Evolutionary conservation across 2,329 filamentous ascomycete genomes (phyloP), one percentile per base, ranked within the genome.

Genomic region (Alternaria sp.): DNA sequence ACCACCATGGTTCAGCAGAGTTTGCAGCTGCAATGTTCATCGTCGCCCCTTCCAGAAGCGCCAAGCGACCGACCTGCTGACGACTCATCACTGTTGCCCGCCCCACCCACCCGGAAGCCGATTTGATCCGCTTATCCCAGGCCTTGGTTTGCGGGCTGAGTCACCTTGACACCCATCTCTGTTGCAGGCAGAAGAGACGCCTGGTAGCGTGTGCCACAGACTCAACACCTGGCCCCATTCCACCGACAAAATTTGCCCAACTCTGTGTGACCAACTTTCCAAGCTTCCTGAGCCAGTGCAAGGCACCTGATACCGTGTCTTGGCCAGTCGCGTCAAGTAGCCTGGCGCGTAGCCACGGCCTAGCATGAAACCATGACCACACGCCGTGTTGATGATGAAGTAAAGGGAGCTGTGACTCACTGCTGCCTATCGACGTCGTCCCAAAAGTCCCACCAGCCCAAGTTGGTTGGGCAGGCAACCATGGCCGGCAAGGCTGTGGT

Each of bases 231-330:
- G 51, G 54, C 58, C 50, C 55, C 59, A 53, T 49, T 41, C 57
- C 23, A 49, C 21, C 41, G 21, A 17, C 53, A 50, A 65, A 62
- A 62, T 63, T 58, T 61, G 63, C 63, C 40, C 57, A 48, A 28
- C 60, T 66, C 41, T 67, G 62, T 73, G 63, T 54, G 52, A 49
- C 44, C 50, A 42, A 33, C 39, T 42, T 42, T 52, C 68, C 63
- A 51, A 46, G 54, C 60, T 58, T 58, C 62, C 14, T 13, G 40
- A 45, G 26, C 53, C 51, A 61, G 52, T 58, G 11, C 29, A 14
- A 67, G 65, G 69, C 71, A 70, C 69, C 67, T 72, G 71, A 71
- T 60, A 69, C 49, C 71, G 72, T 69, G 72, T 69, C 49, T 40
- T 46, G 46, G 52, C n/a, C 54, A 55, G 58, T 59, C 62, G 61